Base-by-base conservation (phyloP, 495 filamentous ascomycete species). In the Cudoniella acicularis region DNA sequence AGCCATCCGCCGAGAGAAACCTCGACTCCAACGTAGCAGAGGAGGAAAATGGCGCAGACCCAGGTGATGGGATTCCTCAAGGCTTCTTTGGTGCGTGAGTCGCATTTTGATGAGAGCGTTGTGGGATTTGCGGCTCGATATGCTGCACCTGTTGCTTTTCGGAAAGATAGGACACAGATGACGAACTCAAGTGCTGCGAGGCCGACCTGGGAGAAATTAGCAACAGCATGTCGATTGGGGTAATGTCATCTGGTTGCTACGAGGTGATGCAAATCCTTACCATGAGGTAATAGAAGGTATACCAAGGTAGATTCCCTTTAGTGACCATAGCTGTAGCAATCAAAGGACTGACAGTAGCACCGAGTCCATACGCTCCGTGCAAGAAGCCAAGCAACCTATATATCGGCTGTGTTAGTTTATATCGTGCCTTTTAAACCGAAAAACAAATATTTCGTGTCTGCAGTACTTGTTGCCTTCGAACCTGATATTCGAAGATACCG, bases 1-100 rank as follows among this genome's bases (percentile, higher is more conserved):
- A 95, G 85, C 92, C 91, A 96, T 16, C 92, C 88, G 26, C 90
- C 90, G 0, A 96, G 78, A 0, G 87, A 84, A 20, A 96, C 91
- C 69, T 96, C 91, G n/a, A 86, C 74, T 43, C 91, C 91, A 10
- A 94, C 89, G 64, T 94, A 95, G 41, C 81, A 82, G 2, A 96
- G 77, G 40, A 94, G 72, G 72, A 95, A 96, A 16, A 88, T 45
- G 9, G 91, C 81, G 36, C 83, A 82, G 21, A 94, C 70, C 90
- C 90, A 96, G 23, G 87, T 87, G 2, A 94, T 80, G 20, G 63
- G 67, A 41, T 73, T 75, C 25, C 79, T 74, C 0, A 89, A 70
- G 0, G 85, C 85, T 61, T 83, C 74, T 75, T 10, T 81, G 75
- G 42, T 80, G 78, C 49, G 79, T 70, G 56, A 79, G 75, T 71